Evolutionary conservation across 1,284 basidiomycete genomes (phyloP).

Genomic region (Trichosporon coremiiforme): DNA sequence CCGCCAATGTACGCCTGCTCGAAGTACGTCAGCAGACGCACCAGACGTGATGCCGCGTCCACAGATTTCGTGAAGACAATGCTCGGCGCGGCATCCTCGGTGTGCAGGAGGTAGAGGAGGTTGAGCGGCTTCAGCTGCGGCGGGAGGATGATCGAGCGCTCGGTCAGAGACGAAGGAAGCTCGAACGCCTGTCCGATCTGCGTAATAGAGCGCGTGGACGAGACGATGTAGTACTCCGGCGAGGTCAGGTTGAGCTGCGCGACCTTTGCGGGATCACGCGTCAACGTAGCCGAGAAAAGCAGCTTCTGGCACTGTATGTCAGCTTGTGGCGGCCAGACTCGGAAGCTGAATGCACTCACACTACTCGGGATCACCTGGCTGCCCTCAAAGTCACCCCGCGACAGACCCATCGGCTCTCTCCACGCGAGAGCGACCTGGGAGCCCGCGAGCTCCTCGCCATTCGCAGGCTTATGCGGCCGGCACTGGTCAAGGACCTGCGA

Average conservation of each 20-base stretch:
- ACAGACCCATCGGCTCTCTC: constrained; percentile 50
- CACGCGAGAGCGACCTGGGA: constrained; percentile 51
- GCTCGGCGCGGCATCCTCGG: constrained; percentile 56
- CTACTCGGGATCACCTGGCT: constrained; percentile 21
- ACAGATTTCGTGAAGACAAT: constrained; percentile 96
- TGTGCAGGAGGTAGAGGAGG: constrained; percentile 80
- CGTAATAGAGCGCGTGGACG: constrained; percentile 53
- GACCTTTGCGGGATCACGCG: constrained; percentile 89
- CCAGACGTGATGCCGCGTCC: constrained; percentile 81
- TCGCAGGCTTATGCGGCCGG: neutral
- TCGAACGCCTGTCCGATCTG: constrained; percentile 68
- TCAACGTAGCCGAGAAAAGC: constrained; percentile 94
- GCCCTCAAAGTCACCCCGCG: constrained; percentile 35
- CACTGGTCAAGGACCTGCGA: constrained; percentile 66
- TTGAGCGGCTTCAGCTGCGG: constrained; percentile 83
- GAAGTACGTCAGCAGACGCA: constrained; percentile 80
- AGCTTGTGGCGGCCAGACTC: neutral
- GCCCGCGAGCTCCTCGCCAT: neutral
- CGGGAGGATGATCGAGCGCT: constrained; percentile 82
- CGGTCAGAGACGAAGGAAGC: constrained; percentile 74
- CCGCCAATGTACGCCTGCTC: constrained; percentile 61
- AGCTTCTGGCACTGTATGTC: constrained; percentile 82
- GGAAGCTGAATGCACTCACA: constrained; percentile 34
- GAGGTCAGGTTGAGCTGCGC: constrained; percentile 75
- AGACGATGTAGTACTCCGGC: constrained; percentile 88